phyloP scores from a whole-genome alignment of 1,284 basidiomycete species.

The Malassezia japonica region DNA sequence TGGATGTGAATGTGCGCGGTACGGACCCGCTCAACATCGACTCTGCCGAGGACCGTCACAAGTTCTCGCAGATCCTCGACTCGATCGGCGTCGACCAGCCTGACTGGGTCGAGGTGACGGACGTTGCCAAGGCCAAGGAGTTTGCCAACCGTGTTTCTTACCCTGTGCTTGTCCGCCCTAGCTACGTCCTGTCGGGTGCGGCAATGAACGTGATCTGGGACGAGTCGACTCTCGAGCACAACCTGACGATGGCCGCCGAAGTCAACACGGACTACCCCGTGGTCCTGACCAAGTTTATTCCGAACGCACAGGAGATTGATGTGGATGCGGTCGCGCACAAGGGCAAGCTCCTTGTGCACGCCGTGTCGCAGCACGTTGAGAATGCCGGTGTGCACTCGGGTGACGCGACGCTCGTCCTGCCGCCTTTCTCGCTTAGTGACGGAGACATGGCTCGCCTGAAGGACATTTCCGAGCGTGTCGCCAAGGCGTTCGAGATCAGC shows the following conservation, averaged over 20 bases:
- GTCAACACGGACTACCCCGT: conserved; percentile 96
- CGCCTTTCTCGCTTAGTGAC: conserved; percentile 72
- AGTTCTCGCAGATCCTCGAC: conserved; percentile 93
- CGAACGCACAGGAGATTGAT: conserved; percentile 93
- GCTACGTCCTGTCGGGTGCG: conserved; percentile 90
- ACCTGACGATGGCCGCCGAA: conserved; percentile 82
- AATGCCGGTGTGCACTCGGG: conserved; percentile 98
- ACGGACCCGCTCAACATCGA: conserved; percentile 94
- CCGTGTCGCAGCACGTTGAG: conserved; percentile 96
- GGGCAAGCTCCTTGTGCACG: conserved; percentile 87
- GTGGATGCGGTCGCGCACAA: conserved; percentile 93
- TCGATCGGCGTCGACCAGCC: conserved; percentile 93
- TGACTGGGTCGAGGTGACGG: conserved; percentile 85
- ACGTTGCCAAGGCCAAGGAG: conserved; percentile 76
- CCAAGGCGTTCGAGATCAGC: conserved; percentile 84
- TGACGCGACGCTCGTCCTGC: conserved; percentile 92
- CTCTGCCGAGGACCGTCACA: conserved; percentile 95
- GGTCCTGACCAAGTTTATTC: conserved; percentile 97
- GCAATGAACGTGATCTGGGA: conserved; percentile 99
- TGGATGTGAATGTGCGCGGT: conserved; percentile 82
- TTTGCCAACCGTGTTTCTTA: conserved; percentile 73
- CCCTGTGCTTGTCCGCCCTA: conserved; percentile 50
- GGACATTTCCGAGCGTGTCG: conserved; percentile 85
- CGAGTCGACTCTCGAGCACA: conserved; percentile 77
- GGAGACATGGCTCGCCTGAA: conserved; percentile 80